Evolutionary conservation across 2,329 filamentous ascomycete species (phyloP).

Genomic region (Aspergillus jensenii): DNA sequence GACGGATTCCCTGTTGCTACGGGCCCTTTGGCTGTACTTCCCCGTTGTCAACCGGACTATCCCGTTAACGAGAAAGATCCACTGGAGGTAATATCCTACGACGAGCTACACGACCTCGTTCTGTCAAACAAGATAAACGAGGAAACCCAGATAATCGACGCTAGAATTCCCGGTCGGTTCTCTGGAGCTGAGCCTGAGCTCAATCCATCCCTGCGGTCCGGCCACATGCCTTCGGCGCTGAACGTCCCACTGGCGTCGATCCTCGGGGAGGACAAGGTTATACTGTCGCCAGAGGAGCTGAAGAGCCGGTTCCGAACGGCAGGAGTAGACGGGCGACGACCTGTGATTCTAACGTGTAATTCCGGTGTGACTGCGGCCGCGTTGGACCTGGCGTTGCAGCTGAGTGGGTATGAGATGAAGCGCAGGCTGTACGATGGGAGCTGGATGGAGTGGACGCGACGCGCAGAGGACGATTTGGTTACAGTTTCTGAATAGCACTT

Average conservation of each 20-base stretch:
- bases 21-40: background rate
- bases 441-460: constrained; percentile 30
- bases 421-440: constrained; percentile 32
- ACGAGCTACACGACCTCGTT: constrained; percentile 15
- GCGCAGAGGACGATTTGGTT: constrained; percentile 8
- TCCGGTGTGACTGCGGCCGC: constrained; percentile 31
- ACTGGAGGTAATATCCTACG: constrained; percentile 14
- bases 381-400: constrained; percentile 24
- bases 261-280: constrained; percentile 13
- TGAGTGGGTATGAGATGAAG: constrained; percentile 18
- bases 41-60: constrained; percentile 1
- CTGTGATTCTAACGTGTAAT: constrained; percentile 28
- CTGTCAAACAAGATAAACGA: background rate
- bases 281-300: constrained; percentile 12
- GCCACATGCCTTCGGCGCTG: constrained; percentile 27
- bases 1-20: constrained; percentile 19
- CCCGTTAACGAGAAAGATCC: background rate
- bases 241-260: constrained; percentile 27
- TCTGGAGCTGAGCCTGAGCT: constrained; percentile 17
- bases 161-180: constrained; percentile 22
- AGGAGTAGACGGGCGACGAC: constrained; percentile 16
- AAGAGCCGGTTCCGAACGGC: constrained; percentile 14
- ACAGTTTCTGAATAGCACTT: background rate
- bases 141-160: constrained; percentile 22
- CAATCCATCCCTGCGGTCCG: constrained; percentile 17